Conservation (phyloP, 202 grass and related monocot species). For the Zoysia matrella region DNA sequence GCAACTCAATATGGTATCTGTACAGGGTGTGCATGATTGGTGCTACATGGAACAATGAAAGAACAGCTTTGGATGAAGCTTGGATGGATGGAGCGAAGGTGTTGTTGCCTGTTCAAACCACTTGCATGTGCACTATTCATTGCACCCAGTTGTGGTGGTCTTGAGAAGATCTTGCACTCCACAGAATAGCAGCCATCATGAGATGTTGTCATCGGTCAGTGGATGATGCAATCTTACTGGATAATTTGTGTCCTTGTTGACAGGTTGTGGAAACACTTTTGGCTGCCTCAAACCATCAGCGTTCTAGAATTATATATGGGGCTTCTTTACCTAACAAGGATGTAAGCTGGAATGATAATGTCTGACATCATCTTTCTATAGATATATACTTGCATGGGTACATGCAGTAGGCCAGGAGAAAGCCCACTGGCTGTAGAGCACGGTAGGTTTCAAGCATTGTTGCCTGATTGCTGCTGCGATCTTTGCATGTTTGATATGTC, state of each 20-base stretch:
- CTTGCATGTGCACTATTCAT: slow-evolving; percentile 24
- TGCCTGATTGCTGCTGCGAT: too few species aligned
- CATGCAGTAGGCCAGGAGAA: too few species aligned
- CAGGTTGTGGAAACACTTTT: background rate
- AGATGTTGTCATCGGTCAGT: background rate
- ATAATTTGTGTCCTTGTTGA: slow-evolving; percentile 20
- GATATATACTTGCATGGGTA: too few species aligned
- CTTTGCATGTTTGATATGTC: too few species aligned
- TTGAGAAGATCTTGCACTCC: slow-evolving; percentile 16
- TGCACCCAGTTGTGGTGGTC: background rate
- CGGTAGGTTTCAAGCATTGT: too few species aligned
- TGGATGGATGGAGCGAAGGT: slow-evolving; percentile 26
- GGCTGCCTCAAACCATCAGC: background rate
- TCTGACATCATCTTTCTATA: too few species aligned
- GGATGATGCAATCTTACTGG: slow-evolving; percentile 19
- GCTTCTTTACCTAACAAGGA: too few species aligned
- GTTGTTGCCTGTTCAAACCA: slow-evolving; percentile 16
- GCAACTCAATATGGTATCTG: background rate
- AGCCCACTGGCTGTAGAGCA: too few species aligned
- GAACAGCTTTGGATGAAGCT: background rate
- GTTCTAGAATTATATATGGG: background rate
- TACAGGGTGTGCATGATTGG: slow-evolving; percentile 4
- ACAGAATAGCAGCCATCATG: slow-evolving; percentile 6
- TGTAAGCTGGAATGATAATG: too few species aligned
- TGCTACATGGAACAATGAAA: slow-evolving; percentile 27